phyloP scores from a whole-genome alignment of 192 early-diverging fungal species.

The Thoreauomyces humboldtii region DNA sequence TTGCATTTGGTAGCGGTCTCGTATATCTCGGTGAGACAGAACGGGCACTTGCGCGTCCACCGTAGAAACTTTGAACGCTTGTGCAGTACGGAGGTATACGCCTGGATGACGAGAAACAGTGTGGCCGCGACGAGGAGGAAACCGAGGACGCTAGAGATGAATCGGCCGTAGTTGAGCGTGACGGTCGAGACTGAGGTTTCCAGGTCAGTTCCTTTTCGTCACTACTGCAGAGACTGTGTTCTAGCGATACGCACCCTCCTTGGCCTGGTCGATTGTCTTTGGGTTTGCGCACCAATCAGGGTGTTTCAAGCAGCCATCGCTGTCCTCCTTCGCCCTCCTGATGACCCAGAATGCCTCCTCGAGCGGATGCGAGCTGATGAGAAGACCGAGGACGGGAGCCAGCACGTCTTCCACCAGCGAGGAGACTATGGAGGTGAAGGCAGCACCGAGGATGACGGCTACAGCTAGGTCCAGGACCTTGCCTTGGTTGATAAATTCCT shows the following conservation, averaged over 20 bases:
- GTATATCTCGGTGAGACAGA: constrained; percentile 31
- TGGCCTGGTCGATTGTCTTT: constrained; percentile 11
- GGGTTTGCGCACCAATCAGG: constrained; percentile 9
- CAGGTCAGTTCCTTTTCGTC: background rate
- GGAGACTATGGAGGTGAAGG: constrained; percentile 38
- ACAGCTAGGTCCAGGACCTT: constrained; percentile 68
- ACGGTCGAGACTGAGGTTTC: constrained; percentile 20
- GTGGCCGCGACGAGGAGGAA: constrained; percentile 59
- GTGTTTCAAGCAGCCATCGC: constrained; percentile 6
- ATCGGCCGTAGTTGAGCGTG: constrained; percentile 44
- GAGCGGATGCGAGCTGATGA: constrained; percentile 43
- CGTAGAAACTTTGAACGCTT: constrained; percentile 18
- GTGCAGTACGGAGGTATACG: constrained; percentile 17
- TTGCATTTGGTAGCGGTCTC: constrained; percentile 38
- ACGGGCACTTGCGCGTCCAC: constrained; percentile 22
- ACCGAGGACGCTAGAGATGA: constrained; percentile 60
- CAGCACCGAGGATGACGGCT: constrained; percentile 62
- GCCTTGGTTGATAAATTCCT: constrained; percentile 41
- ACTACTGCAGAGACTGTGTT: too few species aligned
- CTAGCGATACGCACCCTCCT: constrained; percentile 22
- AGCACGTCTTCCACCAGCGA: constrained; percentile 58
- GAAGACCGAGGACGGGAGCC: constrained; percentile 52
- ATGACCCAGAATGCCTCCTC: constrained; percentile 42
- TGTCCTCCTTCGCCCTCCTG: background rate
- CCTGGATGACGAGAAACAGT: constrained; percentile 60